Conservation (phyloP, 768 basidiomycete species). For the Gymnopilus junonius region DNA sequence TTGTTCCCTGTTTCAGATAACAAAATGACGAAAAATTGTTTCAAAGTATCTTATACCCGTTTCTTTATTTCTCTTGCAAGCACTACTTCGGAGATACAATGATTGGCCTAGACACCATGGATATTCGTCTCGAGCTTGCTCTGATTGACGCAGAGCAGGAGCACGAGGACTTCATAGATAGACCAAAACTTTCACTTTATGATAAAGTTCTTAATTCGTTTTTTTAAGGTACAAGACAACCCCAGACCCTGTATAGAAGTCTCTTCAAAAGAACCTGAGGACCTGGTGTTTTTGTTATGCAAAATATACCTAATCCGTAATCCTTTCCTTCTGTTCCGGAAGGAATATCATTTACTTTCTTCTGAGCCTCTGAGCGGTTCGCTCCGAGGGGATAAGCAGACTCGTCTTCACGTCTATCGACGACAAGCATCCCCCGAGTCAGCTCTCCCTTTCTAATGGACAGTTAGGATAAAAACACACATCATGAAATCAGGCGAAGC, state of each 20-base stretch:
- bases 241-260: conserved; percentile 64
- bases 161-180: not conserved
- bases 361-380: conserved; percentile 67
- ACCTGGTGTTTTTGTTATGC: conserved; percentile 70
- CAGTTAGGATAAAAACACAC: not conserved
- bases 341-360: conserved; percentile 16
- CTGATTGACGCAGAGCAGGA: conserved; percentile 21
- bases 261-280: conserved; percentile 49
- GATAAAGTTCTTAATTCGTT: conserved; percentile 27
- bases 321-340: not conserved
- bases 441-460: conserved; percentile 67
- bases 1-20: not conserved
- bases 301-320: conserved; percentile 40
- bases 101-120: conserved; percentile 24
- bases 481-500: conserved; percentile 8
- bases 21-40: not conserved
- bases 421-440: conserved; percentile 87
- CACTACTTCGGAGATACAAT: conserved; percentile 26
- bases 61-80: conserved; percentile 31
- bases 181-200: conserved; percentile 11
- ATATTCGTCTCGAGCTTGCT: conserved; percentile 26
- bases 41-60: conserved; percentile 29
- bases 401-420: conserved; percentile 72
- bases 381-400: conserved; percentile 68
- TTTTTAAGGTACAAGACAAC: conserved; percentile 29